phyloP scores from a whole-genome alignment of 331 rosid genomes.

The Malus hybrid region DNA sequence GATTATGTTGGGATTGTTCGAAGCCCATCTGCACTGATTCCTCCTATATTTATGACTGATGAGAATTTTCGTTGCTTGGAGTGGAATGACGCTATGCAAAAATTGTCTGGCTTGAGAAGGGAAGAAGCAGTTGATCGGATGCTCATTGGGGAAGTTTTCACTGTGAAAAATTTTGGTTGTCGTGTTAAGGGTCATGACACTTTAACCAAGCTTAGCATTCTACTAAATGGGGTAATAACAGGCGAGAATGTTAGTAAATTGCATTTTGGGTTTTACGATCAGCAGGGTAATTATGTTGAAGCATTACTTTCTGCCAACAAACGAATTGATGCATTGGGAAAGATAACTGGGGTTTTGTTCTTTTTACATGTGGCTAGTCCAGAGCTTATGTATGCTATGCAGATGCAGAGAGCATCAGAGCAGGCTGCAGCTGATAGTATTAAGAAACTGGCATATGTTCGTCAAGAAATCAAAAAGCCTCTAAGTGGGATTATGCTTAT shows the following conservation, averaged over 20 bases:
- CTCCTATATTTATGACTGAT: conserved; percentile 41
- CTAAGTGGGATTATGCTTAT: conserved; percentile 25
- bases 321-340: conserved; percentile 28
- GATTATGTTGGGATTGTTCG: conserved; percentile 36
- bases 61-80: conserved; percentile 34
- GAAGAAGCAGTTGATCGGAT: conserved; percentile 28
- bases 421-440: conserved; percentile 33
- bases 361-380: conserved; percentile 38
- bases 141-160: conserved; percentile 42
- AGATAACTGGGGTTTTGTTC: conserved; percentile 30
- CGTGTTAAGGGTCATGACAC: conserved; percentile 37
- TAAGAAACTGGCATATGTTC: conserved; percentile 33
- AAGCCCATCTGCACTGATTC: conserved; percentile 39
- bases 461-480: conserved; percentile 30
- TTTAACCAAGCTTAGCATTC: conserved; percentile 28
- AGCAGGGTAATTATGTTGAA: conserved; percentile 28
- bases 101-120: conserved; percentile 34
- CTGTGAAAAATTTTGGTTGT: conserved; percentile 24
- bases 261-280: conserved; percentile 30
- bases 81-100: conserved; percentile 43
- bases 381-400: conserved; percentile 35
- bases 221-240: conserved; percentile 23
- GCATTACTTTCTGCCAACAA: conserved; percentile 32
- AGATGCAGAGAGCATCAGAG: conserved; percentile 33
- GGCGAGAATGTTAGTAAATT: conserved; percentile 29